Base-by-base conservation (phyloP, 2,329 filamentous ascomycete species). In the Ustilaginoidea virens region DNA sequence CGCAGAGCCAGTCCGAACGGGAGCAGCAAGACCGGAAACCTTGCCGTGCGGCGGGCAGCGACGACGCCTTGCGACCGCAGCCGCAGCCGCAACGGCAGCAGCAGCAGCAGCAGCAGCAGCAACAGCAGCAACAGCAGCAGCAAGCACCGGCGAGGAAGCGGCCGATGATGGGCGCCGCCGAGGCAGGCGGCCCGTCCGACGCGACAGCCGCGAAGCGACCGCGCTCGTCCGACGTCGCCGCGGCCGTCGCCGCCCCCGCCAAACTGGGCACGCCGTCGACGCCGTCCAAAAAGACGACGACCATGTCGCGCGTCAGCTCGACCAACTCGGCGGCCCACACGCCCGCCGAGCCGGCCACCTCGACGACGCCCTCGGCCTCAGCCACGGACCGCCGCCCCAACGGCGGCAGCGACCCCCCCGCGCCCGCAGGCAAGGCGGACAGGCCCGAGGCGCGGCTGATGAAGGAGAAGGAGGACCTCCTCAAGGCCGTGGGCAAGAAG, bases 261-360 rank as follows among this genome's bases (percentile, higher is more conserved):
- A 47, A 52, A 27, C 39, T 53, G 10, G 40, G 52, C 10, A 45
- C 50, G 2, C 63, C 64, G 0, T 59, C 61, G 2, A 71, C 67
- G 1, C 67, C 67, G 0, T 58, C 63, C 7, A 69, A 61, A 36
- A 67, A 57, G 31, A 52, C 60, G 10, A 52, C 56, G 2, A 46
- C 62, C 31, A 69, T 69, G 63, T 64, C 59, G 5, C 61, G 66
- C 4, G 63, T 60, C 19, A 55, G 62, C 28, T 69, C 67, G 1
- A 66, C 48, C 43, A 66, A 62, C 40, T 70, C 66, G 1, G 52
- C 63, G 34, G 58, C 55, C 6, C 53, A 61, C 23, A 70, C 67
- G 1, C 66, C 67, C 0, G 61, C 63, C 13, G 60, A 61, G 6
- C 39, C 51, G 3, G 52, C 52, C 27, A 56, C 35, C 33, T 41